Base-by-base conservation (phyloP, 2,329 filamentous ascomycete genomes). In the Fusarium equiseti region DNA sequence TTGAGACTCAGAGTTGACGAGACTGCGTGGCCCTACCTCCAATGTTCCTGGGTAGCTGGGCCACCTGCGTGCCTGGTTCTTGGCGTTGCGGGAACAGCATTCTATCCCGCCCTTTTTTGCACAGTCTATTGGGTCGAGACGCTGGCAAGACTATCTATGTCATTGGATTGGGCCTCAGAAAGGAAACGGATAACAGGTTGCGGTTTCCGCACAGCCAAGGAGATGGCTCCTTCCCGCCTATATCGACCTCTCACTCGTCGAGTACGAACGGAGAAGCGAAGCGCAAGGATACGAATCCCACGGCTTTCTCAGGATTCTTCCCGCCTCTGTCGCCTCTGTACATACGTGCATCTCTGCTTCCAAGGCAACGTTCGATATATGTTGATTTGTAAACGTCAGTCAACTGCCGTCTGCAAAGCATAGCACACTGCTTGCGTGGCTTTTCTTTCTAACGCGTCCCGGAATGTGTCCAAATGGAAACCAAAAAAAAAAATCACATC, bases 221-320 rank as follows among this genome's bases (percentile, higher is more conserved):
- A 65, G 40, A 59, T 56, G 63, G 69, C 68, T 75, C 57, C 53
- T 73, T 60, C 59, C 65, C 52, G 49, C 60, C 52, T 63, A 42
- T 64, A 29, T 68, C 64, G 66, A 71, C 62, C 56, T 59, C 63
- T 71, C 53, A 64, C 63, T 67, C 52, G 68, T 72, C 58, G 60
- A 73, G 63, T 45, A 27, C 54, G 54, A 61, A 64, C 38, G 61
- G 61, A 68, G 59, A 73, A 71, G 71, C 67, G 66, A 65, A 53
- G 40, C 38, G 59, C 75, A 77, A 72, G 75, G 75, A 73, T 77
- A 12, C 12, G 51, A 53, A 73, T 77, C 75, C 75, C 71, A 67
- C 70, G 59, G 61, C 61, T 73, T 63, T 62, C 61, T 66, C 64
- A 64, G 64, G 44, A 68, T 55, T 67, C 57, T 56, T 66, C 59